Base-by-base conservation (phyloP, 1,139 yeast genomes). In the Pichia sp. region DNA sequence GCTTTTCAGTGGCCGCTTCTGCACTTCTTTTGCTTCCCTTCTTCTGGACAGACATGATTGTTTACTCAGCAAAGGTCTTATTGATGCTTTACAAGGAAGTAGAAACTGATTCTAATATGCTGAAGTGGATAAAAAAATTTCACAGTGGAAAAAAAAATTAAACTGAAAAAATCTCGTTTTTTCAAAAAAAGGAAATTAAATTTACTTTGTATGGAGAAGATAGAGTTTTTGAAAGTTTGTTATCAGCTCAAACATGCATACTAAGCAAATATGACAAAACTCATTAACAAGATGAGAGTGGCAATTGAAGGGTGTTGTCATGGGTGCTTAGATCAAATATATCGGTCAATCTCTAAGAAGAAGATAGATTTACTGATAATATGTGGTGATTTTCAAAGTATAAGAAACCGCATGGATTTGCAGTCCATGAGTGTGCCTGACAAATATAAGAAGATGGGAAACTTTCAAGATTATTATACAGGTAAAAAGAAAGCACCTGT, bases 271-370 rank as follows among this genome's bases (percentile, higher is more conserved):
- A 16, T 12, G 12, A 42, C 10, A 17, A 42, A 17, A n/a, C 4
- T 14, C 16, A 14, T 38, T 8, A 38, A 38, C 9, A 38, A 43
- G 48, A 59, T 67, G 60, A 63, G 50, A 47, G 62, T 91, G 14
- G 96, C 95, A 6, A 78, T 91, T 0, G 93, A 89, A 65, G 99
- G 99, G 20, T 93, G 99, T 68, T 85, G 96, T 60, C 99, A 93
- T 69, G 98, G 99, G 1, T 84, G 83, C 58, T 76, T 93, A 45
- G 73, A 83, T 59, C 64, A 67, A 10, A 85, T 92, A 2, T 92
- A 91, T 65, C 56, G 64, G 5, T 56, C 56, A 2, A 34, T 66
- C 2, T 51, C 53, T 2, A 43, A 50, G 7, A 53, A 70, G 10
- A 48, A 51, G 12, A 79, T 80, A 0, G 96, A 91, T 46, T 72